These are phyloP conservation scores for Penicillium sp. DNA, from an alignment of 2,329 filamentous ascomycete species.

Conservation along the genomic window DNA sequence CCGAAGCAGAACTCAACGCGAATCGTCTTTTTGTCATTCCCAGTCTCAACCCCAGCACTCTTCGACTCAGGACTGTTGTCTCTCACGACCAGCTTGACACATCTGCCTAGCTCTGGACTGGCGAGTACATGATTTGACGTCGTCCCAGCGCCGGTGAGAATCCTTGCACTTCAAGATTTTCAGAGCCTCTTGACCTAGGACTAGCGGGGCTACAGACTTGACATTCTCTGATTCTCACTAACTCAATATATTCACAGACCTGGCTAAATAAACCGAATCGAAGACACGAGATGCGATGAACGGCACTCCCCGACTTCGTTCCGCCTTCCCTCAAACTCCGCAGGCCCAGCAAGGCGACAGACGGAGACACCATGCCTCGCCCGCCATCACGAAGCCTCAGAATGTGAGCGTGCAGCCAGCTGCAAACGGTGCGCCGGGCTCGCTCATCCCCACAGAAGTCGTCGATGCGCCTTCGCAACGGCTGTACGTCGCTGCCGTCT, in stretches of 20 bases:
- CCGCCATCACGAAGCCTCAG: constrained; percentile 22
- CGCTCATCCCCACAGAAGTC: constrained; percentile 74
- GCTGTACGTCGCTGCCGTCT: constrained; percentile 79
- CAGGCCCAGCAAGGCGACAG: constrained; percentile 38
- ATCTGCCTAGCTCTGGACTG: neutral
- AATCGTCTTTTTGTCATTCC: neutral
- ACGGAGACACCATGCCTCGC: constrained; percentile 18
- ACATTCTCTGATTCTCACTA: too few relatives aligned
- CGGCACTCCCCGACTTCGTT: constrained; percentile 75
- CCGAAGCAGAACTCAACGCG: neutral
- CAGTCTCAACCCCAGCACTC: too few relatives aligned
- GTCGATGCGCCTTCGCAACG: constrained; percentile 90
- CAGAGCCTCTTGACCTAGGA: neutral
- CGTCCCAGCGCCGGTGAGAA: neutral
- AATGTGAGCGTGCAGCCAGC: constrained; percentile 22
- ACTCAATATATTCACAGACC: too few relatives aligned
- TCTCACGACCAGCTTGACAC: neutral
- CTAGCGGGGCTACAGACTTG: constrained; percentile 3
- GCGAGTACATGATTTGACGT: neutral
- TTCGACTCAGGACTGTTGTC: too few relatives aligned
- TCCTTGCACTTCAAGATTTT: neutral
- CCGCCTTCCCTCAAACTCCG: constrained; percentile 76
- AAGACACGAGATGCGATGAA: constrained; percentile 76
- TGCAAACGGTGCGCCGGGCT: constrained; percentile 35
- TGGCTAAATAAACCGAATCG: too few relatives aligned